These are phyloP conservation scores for Orychophragmus violaceus DNA, from an alignment of 345 rosid genomes.

Conservation along the genomic window DNA sequence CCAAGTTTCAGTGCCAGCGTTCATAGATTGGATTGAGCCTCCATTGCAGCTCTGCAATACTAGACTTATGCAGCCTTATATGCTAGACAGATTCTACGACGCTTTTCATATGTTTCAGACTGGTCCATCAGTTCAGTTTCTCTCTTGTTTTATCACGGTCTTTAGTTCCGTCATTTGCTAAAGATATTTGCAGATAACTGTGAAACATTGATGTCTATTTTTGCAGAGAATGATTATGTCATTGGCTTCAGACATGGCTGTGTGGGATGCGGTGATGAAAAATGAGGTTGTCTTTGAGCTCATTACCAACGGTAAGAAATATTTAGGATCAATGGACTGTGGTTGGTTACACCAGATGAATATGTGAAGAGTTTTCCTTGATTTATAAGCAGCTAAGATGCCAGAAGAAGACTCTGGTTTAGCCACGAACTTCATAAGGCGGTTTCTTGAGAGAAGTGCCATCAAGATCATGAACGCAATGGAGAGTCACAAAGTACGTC, in stretches of 20 bases:
- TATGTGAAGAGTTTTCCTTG: background rate
- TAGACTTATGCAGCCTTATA: conserved; percentile 44
- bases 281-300: conserved; percentile 74
- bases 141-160: background rate
- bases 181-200: background rate
- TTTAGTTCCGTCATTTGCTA: background rate
- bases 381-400: conserved; percentile 20
- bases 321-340: background rate
- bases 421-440: conserved; percentile 35
- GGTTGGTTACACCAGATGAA: background rate
- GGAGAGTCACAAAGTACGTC: conserved; percentile 41
- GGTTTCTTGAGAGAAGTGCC: conserved; percentile 49
- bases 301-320: conserved; percentile 14
- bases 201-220: background rate
- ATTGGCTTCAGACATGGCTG: conserved; percentile 70
- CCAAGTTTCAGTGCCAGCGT: conserved; percentile 37
- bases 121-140: conserved; percentile 79
- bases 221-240: conserved; percentile 63
- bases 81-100: conserved; percentile 50
- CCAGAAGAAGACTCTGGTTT: conserved; percentile 37
- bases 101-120: conserved; percentile 73
- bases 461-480: conserved; percentile 39
- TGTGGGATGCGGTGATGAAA: conserved; percentile 84
- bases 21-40: conserved; percentile 71
- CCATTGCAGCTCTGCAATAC: conserved; percentile 39